A percentile compares a stretch with the other conserved stretches of the same genome.
Conservation (phyloP, 2,329 filamentous ascomycete species). For the Xylaria sp. region DNA sequence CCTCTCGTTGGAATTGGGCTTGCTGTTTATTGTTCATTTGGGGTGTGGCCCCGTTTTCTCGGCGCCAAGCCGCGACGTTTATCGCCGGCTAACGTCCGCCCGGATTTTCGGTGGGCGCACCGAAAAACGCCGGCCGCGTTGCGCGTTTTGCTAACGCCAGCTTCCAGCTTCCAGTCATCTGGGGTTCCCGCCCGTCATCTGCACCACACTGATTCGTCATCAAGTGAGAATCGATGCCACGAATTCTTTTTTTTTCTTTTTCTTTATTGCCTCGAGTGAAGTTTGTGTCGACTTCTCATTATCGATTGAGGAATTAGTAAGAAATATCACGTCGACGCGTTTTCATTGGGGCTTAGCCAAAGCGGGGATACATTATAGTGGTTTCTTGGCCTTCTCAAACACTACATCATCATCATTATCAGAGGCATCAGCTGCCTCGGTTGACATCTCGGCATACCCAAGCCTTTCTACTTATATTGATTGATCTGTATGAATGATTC, state of each 20-base stretch:
- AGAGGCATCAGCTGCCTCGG: slow-evolving; percentile 1
- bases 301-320: background rate
- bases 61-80: slow-evolving; percentile 29
- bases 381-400: background rate
- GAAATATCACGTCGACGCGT: slow-evolving; percentile 9
- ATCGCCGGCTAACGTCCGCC: slow-evolving; percentile 7
- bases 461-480: background rate
- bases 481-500: background rate
- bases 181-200: background rate
- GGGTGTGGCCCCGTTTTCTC: slow-evolving; percentile 24
- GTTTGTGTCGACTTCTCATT: background rate
- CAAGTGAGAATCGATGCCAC: background rate
- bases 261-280: background rate
- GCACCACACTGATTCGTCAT: slow-evolving; percentile 2
- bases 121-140: background rate
- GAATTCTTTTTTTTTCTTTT: background rate
- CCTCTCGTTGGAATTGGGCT: slow-evolving; percentile 4
- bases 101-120: background rate
- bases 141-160: background rate
- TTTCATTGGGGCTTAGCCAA: slow-evolving; percentile 23
- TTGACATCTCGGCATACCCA: background rate
- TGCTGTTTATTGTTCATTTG: background rate
- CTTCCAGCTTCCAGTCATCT: background rate
- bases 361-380: slow-evolving; percentile 3
- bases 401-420: slow-evolving; percentile 1